These are phyloP conservation scores for Phytophthora pistaciae DNA, from an alignment of 352 stramenopile species.

Conservation along the genomic window DNA sequence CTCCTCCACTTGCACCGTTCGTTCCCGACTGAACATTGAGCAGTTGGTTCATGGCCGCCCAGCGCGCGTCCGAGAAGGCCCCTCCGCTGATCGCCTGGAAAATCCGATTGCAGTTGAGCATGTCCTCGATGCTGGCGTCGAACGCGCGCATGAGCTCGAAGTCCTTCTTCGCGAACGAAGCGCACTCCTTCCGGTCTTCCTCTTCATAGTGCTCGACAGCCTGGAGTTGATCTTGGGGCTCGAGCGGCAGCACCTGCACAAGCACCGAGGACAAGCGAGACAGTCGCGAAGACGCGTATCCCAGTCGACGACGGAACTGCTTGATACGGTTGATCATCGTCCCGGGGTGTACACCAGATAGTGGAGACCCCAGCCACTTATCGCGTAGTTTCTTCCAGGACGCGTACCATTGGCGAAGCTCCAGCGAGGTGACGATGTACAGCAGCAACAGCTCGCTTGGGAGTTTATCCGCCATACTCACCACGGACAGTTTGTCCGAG, in stretches of 20 bases:
- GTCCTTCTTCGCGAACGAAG: conserved; percentile 41
- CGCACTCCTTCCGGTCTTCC: conserved; percentile 6
- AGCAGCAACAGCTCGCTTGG: conserved; percentile 58
- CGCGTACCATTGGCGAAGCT: conserved; percentile 63
- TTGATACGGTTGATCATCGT: conserved; percentile 65
- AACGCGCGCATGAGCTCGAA: conserved; percentile 45
- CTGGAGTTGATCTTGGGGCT: background rate
- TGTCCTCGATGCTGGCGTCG: conserved; percentile 50
- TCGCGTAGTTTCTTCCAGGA: conserved; percentile 56
- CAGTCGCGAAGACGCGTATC: conserved; percentile 46
- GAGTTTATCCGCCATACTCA: conserved; percentile 36
- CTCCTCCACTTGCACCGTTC: background rate
- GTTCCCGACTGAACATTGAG: conserved; percentile 6
- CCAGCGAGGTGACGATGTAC: conserved; percentile 62
- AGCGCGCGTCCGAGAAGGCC: conserved; percentile 50
- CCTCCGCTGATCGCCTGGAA: conserved; percentile 60
- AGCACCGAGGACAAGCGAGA: conserved; percentile 26
- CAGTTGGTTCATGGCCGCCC: conserved; percentile 40
- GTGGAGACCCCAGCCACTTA: conserved; percentile 54
- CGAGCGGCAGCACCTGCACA: conserved; percentile 18
- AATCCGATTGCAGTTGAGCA: conserved; percentile 50
- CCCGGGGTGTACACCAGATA: conserved; percentile 53
- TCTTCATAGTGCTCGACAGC: background rate
- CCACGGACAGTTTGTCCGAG: conserved; percentile 11
- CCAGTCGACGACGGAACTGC: conserved; percentile 63